Evolutionary conservation across 371 early-diverging fungal genomes (phyloP), one percentile per base, ranked within the genome.

Genomic region (Mortierella sp.): DNA sequence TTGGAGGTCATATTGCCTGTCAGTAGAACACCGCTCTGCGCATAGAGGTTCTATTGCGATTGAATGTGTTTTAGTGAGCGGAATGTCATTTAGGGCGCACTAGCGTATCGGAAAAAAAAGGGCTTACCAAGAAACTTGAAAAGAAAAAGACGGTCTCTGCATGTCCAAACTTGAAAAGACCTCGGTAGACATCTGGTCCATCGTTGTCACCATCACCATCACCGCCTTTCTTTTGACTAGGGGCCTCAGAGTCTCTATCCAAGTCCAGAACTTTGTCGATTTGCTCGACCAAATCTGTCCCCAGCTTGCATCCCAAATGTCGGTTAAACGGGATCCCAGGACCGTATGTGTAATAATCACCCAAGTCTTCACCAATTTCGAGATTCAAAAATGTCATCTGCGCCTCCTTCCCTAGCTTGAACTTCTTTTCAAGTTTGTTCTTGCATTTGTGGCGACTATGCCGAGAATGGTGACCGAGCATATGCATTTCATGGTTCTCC

Each of bases 151-250:
- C 69, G 15, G 79, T 72, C 56, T 79, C 79, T 2, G 79, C 47
- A 26, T 79, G 79, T 0, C 79, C 79, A 63, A 79, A 79, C 70
- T 72, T 79, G 66, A 79, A 66, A 12, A 65, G 15, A n/a, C 64
- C 71, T 19, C 65, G 53, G 47, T 46, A 63, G 5, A 26, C 47
- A 9, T 12, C 26, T 1, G 44, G 25, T 11, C 9, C 57, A 0
- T 55, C 57, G 2, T 57, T 72, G 14, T 70, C 76, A 15, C 67
- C 76, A 26, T 62, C 56, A 43, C 47, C 72, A 51, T 52, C 64
- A 11, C 21, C 18, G 29, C 53, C 61, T 37, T 68, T 60, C 23
- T 61, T 59, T 50, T 62, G 44, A 4, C n/a, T 15, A 46, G 21
- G 23, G n/a, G 59, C 28, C 29, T 29, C 15, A 3, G 19, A 15